A percentile compares a stretch with the other conserved stretches of the same genome.
Conservation (phyloP, 2,329 filamentous ascomycete genomes). For the Aspergillus sp. region DNA sequence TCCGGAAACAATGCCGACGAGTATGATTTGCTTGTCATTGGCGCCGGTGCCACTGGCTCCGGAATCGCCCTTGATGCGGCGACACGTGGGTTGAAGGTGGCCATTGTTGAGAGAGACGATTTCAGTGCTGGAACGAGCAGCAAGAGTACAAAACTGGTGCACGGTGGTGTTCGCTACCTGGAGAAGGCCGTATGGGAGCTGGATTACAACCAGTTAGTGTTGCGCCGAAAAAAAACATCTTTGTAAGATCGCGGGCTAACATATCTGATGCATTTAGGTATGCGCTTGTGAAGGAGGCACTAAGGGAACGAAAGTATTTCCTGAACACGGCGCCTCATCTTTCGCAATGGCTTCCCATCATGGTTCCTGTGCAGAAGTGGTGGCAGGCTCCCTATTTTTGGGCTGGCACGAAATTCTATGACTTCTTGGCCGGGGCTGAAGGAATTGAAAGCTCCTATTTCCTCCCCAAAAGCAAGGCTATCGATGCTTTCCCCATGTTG, state of each 20-base stretch:
- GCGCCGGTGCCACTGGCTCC: constrained; percentile 74
- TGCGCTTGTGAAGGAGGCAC: constrained; percentile 74
- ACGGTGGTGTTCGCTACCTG: constrained; percentile 79
- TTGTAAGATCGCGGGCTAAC: constrained; percentile 3
- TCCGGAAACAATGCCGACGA: constrained; percentile 35
- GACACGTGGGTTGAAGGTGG: constrained; percentile 75
- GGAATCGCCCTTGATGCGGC: constrained; percentile 80
- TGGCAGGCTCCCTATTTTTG: constrained; percentile 78
- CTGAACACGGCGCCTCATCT: constrained; percentile 80
- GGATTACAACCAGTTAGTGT: constrained; percentile 70
- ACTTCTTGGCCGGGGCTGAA: constrained; percentile 79
- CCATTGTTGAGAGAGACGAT: constrained; percentile 78
- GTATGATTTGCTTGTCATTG: constrained; percentile 77
- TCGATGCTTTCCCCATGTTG: constrained; percentile 86
- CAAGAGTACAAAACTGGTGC: constrained; percentile 84
- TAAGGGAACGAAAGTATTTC: constrained; percentile 81
- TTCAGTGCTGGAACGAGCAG: constrained; percentile 80
- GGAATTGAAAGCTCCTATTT: constrained; percentile 90
- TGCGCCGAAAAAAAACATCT: background rate
- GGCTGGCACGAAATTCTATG: constrained; percentile 74
- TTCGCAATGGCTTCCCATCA: constrained; percentile 76
- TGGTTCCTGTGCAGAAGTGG: constrained; percentile 79
- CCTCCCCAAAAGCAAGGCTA: constrained; percentile 77
- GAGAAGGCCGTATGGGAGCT: constrained; percentile 85
- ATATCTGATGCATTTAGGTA: constrained; percentile 40